A percentile compares a stretch with the other conserved stretches of the same genome.
Conservation (phyloP, 2,329 filamentous ascomycete species). For the Lasiodiplodia gonubiensis region DNA sequence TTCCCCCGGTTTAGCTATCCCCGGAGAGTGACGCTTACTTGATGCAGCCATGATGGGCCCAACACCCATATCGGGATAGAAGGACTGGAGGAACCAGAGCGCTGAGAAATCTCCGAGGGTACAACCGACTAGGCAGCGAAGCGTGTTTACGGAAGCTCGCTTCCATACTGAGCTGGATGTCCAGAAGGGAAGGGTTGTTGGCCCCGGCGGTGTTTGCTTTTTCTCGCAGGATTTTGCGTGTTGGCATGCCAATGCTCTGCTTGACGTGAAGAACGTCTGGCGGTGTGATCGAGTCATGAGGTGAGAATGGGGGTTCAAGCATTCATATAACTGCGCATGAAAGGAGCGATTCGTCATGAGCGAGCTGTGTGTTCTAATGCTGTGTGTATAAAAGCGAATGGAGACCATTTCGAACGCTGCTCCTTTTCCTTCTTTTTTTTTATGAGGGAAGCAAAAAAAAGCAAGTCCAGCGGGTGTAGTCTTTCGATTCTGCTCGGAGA, state of each 20-base stretch:
- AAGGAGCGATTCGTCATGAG: background rate
- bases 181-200: constrained; percentile 41
- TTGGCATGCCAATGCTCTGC: background rate
- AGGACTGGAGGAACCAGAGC: constrained; percentile 61
- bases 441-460: too few species aligned
- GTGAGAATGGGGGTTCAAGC: too few species aligned
- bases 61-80: constrained; percentile 55
- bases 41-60: constrained; percentile 59
- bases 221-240: background rate
- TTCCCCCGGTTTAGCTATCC: background rate
- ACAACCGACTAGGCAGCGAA: constrained; percentile 62
- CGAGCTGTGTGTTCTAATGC: background rate
- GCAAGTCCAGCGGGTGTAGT: background rate
- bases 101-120: constrained; percentile 62
- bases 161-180: constrained; percentile 51
- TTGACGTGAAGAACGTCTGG: background rate
- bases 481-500: background rate
- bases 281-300: background rate
- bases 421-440: too few species aligned
- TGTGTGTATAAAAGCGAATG: background rate
- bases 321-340: background rate
- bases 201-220: background rate
- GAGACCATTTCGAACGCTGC: background rate
- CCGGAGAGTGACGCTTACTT: constrained; percentile 35
- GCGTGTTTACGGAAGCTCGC: constrained; percentile 60